These are phyloP conservation scores for Omphalotus olearius DNA, from an alignment of 1,284 basidiomycete species.

Conservation along the genomic window DNA sequence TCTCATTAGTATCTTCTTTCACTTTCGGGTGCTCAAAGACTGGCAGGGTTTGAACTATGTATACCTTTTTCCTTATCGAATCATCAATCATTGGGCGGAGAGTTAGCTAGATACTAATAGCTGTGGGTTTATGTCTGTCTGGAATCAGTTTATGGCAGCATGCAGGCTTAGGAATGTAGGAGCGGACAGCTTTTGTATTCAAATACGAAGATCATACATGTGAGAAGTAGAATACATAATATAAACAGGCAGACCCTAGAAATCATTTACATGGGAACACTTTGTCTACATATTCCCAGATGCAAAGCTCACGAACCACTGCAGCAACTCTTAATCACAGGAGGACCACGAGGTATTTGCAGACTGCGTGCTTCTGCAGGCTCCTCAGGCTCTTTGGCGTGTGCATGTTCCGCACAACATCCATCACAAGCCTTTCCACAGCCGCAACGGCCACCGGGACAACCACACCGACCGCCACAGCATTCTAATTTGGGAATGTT, in stretches of 20 bases:
- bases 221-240: background rate
- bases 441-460: slow-evolving; percentile 44
- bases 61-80: background rate
- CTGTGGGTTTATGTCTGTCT: background rate
- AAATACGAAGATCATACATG: background rate
- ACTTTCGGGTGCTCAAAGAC: background rate
- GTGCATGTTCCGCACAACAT: slow-evolving; percentile 33
- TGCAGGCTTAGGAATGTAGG: background rate
- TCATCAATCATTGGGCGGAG: background rate
- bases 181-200: background rate
- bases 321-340: slow-evolving; percentile 13
- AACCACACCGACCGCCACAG: slow-evolving; percentile 56
- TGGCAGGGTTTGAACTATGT: slow-evolving; percentile 9
- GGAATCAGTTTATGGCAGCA: background rate
- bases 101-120: background rate
- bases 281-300: too few relatives aligned
- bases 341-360: background rate
- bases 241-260: background rate
- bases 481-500: slow-evolving; percentile 64
- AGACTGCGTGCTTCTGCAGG: background rate
- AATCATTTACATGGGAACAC: too few relatives aligned
- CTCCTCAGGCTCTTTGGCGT: slow-evolving; percentile 13
- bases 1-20: background rate
- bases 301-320: background rate
- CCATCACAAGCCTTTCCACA: slow-evolving; percentile 52